A percentile compares a stretch with the other conserved stretches of the same genome.
phyloP scores from a whole-genome alignment of 148 eudicot genomes.

The Tetragonia tetragonoides region DNA sequence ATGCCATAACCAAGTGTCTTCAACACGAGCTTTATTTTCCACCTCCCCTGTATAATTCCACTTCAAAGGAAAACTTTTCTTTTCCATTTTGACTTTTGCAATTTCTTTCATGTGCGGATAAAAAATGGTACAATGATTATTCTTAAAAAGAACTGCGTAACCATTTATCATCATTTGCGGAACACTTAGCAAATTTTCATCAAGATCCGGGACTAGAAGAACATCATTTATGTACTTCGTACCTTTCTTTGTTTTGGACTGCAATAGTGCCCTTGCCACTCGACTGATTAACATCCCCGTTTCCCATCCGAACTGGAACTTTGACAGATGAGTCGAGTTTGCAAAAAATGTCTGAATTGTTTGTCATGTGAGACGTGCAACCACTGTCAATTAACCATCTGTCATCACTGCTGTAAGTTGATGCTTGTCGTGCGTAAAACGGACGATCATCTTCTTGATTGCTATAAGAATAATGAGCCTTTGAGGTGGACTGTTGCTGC shows the following conservation, averaged over 20 bases:
- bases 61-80: slow-evolving; percentile 12
- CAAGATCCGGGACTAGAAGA: slow-evolving; percentile 7
- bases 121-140: not conserved
- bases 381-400: slow-evolving; percentile 7
- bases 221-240: slow-evolving; percentile 9
- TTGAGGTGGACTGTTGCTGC: not conserved
- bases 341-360: slow-evolving; percentile 7
- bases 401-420: no score
- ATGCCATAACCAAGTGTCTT: slow-evolving; percentile 28
- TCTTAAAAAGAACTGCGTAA: slow-evolving; percentile 7
- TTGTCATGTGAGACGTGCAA: slow-evolving; percentile 24
- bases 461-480: not conserved
- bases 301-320: slow-evolving; percentile 11
- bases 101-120: no score
- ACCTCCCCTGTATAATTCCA: not conserved
- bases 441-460: not conserved
- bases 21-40: not conserved
- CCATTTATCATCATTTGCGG: slow-evolving; percentile 16
- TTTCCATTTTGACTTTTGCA: not conserved
- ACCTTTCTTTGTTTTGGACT: slow-evolving; percentile 20
- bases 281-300: slow-evolving; percentile 10
- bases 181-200: slow-evolving; percentile 20
- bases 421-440: not conserved
- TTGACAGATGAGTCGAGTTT: slow-evolving; percentile 8
- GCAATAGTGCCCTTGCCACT: slow-evolving; percentile 16